These are phyloP conservation scores for Hippophae tibetana DNA, from an alignment of 306 rosid species.

Conservation along the genomic window DNA sequence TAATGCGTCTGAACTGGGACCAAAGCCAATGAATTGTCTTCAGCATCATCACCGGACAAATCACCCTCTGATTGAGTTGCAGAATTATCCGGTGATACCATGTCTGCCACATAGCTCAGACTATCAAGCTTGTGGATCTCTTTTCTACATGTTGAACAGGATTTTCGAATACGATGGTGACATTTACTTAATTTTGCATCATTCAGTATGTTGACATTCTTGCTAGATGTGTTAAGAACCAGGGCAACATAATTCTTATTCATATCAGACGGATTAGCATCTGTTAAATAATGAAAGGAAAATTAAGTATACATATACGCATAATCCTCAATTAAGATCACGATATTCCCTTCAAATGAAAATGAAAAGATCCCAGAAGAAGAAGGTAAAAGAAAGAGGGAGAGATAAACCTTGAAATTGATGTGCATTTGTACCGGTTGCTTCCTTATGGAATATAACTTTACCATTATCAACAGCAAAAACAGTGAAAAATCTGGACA, in stretches of 20 bases:
- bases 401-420: constrained; percentile 28
- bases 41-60: constrained; percentile 19
- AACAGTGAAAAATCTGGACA: constrained; percentile 43
- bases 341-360: not conserved
- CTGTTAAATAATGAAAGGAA: constrained; percentile 16
- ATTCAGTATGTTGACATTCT: constrained; percentile 15
- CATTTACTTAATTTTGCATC: constrained; percentile 24
- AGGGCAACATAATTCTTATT: constrained; percentile 6
- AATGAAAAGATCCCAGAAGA: not conserved
- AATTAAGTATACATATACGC: not conserved
- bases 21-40: constrained; percentile 43
- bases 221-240: constrained; percentile 1
- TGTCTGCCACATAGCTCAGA: constrained; percentile 21
- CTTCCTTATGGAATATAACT: constrained; percentile 50
- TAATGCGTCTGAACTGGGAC: constrained; percentile 37
- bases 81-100: constrained; percentile 21
- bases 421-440: not conserved
- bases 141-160: constrained; percentile 28
- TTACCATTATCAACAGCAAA: constrained; percentile 77
- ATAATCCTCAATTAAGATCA: not conserved
- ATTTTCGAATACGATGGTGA: constrained; percentile 15
- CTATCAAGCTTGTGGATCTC: constrained; percentile 23
- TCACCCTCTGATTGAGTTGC: constrained; percentile 23
- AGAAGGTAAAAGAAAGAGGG: not conserved
- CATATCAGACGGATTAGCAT: constrained; percentile 4